Evolutionary conservation across 164 flowering plant species (phyloP).

Genomic region (Vitis labrusca): DNA sequence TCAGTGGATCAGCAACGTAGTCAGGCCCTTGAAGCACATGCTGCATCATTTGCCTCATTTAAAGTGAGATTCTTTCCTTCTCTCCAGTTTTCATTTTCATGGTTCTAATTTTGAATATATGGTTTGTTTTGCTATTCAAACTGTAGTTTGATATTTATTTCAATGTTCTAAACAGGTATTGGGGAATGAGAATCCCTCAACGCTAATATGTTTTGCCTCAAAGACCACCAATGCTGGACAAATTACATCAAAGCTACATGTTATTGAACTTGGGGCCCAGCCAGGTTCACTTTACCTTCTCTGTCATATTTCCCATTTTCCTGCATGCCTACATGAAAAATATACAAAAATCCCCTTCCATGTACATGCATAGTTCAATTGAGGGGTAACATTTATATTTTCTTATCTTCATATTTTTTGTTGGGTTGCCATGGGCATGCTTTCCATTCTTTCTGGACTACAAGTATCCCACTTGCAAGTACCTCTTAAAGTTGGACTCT

Average conservation of each 20-base stretch:
- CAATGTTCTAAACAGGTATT: constrained; percentile 52
- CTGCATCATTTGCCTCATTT: constrained; percentile 86
- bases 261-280: constrained; percentile 98
- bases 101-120: no score
- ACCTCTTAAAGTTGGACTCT: neutral
- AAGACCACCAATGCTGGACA: constrained; percentile 93
- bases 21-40: constrained; percentile 99
- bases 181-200: constrained; percentile 88
- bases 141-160: neutral
- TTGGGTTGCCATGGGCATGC: neutral
- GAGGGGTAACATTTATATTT: neutral
- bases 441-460: neutral
- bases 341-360: neutral
- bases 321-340: neutral
- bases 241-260: constrained; percentile 83
- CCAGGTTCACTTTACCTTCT: constrained; percentile 50
- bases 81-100: neutral
- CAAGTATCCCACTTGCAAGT: neutral
- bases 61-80: constrained; percentile 43
- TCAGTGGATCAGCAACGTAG: constrained; percentile 99
- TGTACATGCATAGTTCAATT: neutral
- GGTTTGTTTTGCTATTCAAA: no score
- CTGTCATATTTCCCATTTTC: constrained; percentile 4
- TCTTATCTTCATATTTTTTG: neutral
- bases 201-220: constrained; percentile 81